phyloP scores from a whole-genome alignment of 2,329 filamentous ascomycete species.

The Monosporascus sp. region DNA sequence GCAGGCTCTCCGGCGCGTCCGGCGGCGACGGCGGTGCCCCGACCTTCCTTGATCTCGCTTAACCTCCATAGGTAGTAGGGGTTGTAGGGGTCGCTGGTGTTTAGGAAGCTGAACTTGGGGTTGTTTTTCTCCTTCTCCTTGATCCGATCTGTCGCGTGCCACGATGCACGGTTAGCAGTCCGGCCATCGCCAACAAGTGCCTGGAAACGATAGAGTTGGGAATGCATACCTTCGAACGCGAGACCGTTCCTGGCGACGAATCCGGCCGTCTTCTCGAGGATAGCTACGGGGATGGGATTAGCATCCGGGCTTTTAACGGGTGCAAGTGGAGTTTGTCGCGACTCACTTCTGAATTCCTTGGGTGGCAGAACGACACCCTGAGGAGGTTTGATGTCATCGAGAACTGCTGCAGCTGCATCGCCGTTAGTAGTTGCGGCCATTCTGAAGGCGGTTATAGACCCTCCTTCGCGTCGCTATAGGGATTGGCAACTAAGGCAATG shows the following conservation, averaged over 20 bases:
- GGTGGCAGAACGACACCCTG: constrained; percentile 83
- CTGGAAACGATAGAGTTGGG: neutral
- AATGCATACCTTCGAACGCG: constrained; percentile 52
- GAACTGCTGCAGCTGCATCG: constrained; percentile 41
- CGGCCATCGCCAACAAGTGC: neutral
- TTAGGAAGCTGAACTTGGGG: constrained; percentile 88
- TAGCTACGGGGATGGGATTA: constrained; percentile 14
- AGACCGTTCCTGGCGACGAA: constrained; percentile 70
- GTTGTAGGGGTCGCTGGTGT: constrained; percentile 74
- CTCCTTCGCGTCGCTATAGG: constrained; percentile 14
- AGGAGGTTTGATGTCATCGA: constrained; percentile 72
- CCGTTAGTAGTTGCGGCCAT: constrained; percentile 45
- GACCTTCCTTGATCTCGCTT: constrained; percentile 75
- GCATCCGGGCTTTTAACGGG: neutral
- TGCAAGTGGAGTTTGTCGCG: neutral
- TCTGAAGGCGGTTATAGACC: constrained; percentile 21
- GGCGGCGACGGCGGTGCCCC: constrained; percentile 72
- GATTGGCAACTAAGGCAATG: neutral
- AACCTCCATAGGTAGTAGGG: constrained; percentile 89
- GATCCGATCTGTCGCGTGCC: constrained; percentile 55
- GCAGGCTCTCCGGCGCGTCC: constrained; percentile 64
- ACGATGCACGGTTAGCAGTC: neutral
- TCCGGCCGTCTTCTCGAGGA: constrained; percentile 91
- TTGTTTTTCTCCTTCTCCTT: constrained; percentile 78
- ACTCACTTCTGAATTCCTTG: constrained; percentile 68